These are phyloP conservation scores for Fusarium sterilihyphosum DNA, from an alignment of 2,329 filamentous ascomycete species.

Conservation along the genomic window DNA sequence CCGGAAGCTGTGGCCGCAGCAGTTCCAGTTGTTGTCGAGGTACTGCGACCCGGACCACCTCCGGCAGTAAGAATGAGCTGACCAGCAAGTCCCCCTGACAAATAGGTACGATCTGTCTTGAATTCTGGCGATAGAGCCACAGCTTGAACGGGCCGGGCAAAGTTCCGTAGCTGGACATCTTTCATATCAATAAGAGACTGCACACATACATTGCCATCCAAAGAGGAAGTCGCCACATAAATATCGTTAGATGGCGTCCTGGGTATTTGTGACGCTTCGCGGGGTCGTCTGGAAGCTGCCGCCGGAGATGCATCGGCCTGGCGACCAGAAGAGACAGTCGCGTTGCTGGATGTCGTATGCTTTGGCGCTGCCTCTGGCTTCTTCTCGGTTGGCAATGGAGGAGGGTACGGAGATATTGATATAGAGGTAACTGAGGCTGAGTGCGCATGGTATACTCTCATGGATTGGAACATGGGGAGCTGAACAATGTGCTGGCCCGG, in stretches of 20 bases:
- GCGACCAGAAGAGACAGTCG: conserved; percentile 45
- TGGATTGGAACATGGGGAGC: conserved; percentile 80
- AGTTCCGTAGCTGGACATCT: conserved; percentile 92
- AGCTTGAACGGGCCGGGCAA: conserved; percentile 89
- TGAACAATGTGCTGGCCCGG: conserved; percentile 79
- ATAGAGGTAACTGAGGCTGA: conserved; percentile 89
- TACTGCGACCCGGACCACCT: conserved; percentile 81
- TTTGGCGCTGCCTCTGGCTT: conserved; percentile 54
- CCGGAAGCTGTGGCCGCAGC: conserved; percentile 85
- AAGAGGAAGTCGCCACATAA: conserved; percentile 90
- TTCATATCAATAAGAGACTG: conserved; percentile 87
- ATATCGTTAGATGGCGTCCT: conserved; percentile 89
- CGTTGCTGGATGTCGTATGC: conserved; percentile 49
- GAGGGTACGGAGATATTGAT: conserved; percentile 87
- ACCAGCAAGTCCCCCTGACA: conserved; percentile 90
- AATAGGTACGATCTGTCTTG: conserved; percentile 85
- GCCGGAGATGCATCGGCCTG: conserved; percentile 56
- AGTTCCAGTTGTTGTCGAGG: conserved; percentile 87
- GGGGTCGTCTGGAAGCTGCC: conserved; percentile 61
- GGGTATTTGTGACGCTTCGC: conserved; percentile 67
- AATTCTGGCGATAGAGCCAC: conserved; percentile 96
- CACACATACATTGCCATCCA: conserved; percentile 95
- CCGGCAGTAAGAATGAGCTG: conserved; percentile 87
- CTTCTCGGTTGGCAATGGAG: conserved; percentile 59
- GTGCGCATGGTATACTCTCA: conserved; percentile 92